These are phyloP conservation scores for Pseudogymnoascus sp. DNA, from an alignment of 2,329 filamentous ascomycete species.

Conservation along the genomic window DNA sequence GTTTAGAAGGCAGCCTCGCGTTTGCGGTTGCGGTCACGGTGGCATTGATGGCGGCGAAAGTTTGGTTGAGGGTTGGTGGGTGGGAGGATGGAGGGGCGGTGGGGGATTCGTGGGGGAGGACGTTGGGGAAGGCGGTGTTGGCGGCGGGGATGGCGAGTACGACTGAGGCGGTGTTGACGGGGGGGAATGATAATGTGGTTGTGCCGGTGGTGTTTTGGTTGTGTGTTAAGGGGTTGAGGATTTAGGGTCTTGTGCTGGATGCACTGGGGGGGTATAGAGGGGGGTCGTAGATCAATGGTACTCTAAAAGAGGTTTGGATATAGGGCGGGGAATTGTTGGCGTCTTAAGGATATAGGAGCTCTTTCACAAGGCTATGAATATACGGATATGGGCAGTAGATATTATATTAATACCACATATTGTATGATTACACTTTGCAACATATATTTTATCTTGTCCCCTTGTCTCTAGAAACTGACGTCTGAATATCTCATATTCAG, in stretches of 20 bases:
- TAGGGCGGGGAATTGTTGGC: background rate
- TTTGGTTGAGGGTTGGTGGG: conserved; percentile 69
- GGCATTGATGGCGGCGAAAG: conserved; percentile 61
- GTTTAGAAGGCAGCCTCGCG: conserved; percentile 75
- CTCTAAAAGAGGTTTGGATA: background rate
- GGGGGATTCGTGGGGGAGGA: conserved; percentile 56
- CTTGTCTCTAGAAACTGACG: background rate
- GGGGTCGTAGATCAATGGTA: background rate
- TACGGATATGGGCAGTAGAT: background rate
- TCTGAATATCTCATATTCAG: background rate
- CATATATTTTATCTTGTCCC: background rate
- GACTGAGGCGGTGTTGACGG: conserved; percentile 90
- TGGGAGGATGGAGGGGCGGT: conserved; percentile 71
- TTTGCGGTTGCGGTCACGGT: conserved; percentile 73
- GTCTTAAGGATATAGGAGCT: conserved; percentile 4
- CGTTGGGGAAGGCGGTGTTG: conserved; percentile 60
- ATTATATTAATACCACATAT: conserved; percentile 1
- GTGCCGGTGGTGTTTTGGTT: conserved; percentile 91
- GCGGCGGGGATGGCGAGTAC: conserved; percentile 78
- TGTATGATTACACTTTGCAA: background rate
- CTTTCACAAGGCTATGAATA: conserved; percentile 6
- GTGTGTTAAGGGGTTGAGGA: conserved; percentile 63
- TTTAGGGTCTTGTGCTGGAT: background rate
- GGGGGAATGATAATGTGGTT: conserved; percentile 96
- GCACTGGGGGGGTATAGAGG: background rate